A percentile compares a stretch with the other conserved stretches of the same genome.
These are phyloP conservation scores for Penicilliopsis zonata DNA, from an alignment of 495 filamentous ascomycete genomes.

Conservation along the genomic window DNA sequence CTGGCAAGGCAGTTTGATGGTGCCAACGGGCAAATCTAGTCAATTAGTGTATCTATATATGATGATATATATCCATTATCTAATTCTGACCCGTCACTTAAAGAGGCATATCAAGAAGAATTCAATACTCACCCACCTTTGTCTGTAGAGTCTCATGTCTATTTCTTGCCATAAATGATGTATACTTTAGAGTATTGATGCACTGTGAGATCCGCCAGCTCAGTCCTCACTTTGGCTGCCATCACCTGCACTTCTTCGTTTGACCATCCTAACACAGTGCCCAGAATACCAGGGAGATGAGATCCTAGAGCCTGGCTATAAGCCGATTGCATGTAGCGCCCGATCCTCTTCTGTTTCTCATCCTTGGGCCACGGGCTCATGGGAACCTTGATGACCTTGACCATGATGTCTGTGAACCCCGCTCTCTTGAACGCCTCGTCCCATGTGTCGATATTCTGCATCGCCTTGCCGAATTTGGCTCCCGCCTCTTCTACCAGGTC, in stretches of 20 bases:
- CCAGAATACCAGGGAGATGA: conserved; percentile 41
- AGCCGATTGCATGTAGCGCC: conserved; percentile 29
- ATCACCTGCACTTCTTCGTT: conserved; percentile 40
- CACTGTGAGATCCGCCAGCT: conserved; percentile 34
- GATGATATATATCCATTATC: too few relatives aligned
- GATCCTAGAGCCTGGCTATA: conserved; percentile 36
- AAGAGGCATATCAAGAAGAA: too few relatives aligned
- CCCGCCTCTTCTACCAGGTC: conserved; percentile 5
- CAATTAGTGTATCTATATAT: too few relatives aligned
- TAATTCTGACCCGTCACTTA: too few relatives aligned
- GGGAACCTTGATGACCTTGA: conserved; percentile 9
- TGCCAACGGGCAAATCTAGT: too few relatives aligned
- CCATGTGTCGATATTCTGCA: conserved; percentile 3
- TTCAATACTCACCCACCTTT: too few relatives aligned
- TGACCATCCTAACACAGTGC: conserved; percentile 39
- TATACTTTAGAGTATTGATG: conserved; percentile 32
- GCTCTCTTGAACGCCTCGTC: conserved; percentile 5
- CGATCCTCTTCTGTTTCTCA: conserved; percentile 7
- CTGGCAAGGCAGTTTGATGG: too few relatives aligned
- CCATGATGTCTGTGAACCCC: conserved; percentile 11
- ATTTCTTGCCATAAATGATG: conserved; percentile 28
- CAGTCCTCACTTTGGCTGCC: conserved; percentile 38
- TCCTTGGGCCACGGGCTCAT: conserved; percentile 11
- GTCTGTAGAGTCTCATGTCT: too few relatives aligned
- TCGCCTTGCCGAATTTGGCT: conserved; percentile 6